Evolutionary conservation across 352 stramenopile species (phyloP), one percentile per base, ranked within the genome.

Genomic region (Phytophthora melonis): DNA sequence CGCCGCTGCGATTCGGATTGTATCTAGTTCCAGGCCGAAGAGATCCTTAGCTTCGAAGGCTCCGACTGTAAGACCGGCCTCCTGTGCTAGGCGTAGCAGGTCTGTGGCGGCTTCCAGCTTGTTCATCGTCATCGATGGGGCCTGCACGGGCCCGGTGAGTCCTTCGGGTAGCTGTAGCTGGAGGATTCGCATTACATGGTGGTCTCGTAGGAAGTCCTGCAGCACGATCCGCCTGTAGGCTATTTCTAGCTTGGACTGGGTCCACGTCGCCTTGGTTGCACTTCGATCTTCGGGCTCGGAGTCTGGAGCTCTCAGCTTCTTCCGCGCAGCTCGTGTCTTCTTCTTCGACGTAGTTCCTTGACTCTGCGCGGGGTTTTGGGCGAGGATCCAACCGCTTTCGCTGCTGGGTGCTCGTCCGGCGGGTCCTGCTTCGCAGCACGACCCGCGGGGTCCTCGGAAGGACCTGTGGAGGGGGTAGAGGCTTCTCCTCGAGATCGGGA

Each of bases 401-500:
- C 30, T 34, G 30, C 30, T 34, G 30, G 30, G 30, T 34, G 30
- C 7, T 34, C 30, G 30, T 10, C 30, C 30, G 10, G 56, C 34
- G 39, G n/a, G 56, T 13, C 52, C n/a, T 36, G 56, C 30, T 50
- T 27, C 56, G 56, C n/a, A 50, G 30, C 56, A 18, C n/a, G n/a
- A 62, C 32, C 56, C 21, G 56, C 56, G 56, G 56, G 56, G 19
- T 32, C 55, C 55, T 34, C 55, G 13, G 21, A 18, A 16, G 41
- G 58, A 43, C 43, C 10, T 64, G 14, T 23, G 39, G 58, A 64
- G 58, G 55, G n/a, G 30, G 32, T 52, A 50, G 59, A 66, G 59
- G 59, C 49, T 66, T 58, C 9, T 66, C 45, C 58, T 66, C 59
- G 8, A 58, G 59, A 58, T 66, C 41, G 6, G 41, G 41, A n/a